Evolutionary conservation across 2,329 filamentous ascomycete species (phyloP), one percentile per base, ranked within the genome.

Genomic region (Xylaria sp.): DNA sequence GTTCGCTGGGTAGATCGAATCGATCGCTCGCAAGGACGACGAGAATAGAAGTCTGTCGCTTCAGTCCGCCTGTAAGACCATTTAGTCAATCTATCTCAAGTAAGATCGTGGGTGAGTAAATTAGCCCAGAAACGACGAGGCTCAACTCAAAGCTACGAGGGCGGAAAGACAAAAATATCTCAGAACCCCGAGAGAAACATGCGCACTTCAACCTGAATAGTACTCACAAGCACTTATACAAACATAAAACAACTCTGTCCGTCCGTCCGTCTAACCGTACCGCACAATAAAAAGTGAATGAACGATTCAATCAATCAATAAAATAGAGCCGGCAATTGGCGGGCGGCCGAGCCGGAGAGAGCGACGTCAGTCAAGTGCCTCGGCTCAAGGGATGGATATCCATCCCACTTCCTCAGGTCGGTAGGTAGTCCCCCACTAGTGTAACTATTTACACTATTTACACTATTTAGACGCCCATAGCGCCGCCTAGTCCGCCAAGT

Each of bases 301-400:
- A 52, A 32, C 7, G 32, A 34, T 51, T 28, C 37, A 32, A 46
- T 28, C 15, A 32, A 8, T 44, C 15, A 50, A 34, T 41, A 28
- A 18, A 34, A n/a, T n/a, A 32, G 10, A 37, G 52, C 55, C 67
- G 70, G 67, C 61, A 70, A 71, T 66, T 62, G 59, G 68, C 68
- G 64, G 70, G 68, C 68, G 64, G 70, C 64, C 59, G 68, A 62
- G 58, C 65, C n/a, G 46, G 61, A 63, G 37, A 55, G 12, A 39
- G 46, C 59, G 59, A 64, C 63, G 58, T 70, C 68, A 70, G 59
- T 37, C 51, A 57, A 46, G 46, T 68, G 65, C 68, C 68, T 70
- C 68, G 68, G 68, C 65, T 68, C 50, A 60, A 61, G 32, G 48
- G 59, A 2, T 28, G 4, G 4, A 28, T 28, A 57, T 25, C 23